phyloP scores from a whole-genome alignment of 495 filamentous ascomycete species.

The Monascus purpureus region DNA sequence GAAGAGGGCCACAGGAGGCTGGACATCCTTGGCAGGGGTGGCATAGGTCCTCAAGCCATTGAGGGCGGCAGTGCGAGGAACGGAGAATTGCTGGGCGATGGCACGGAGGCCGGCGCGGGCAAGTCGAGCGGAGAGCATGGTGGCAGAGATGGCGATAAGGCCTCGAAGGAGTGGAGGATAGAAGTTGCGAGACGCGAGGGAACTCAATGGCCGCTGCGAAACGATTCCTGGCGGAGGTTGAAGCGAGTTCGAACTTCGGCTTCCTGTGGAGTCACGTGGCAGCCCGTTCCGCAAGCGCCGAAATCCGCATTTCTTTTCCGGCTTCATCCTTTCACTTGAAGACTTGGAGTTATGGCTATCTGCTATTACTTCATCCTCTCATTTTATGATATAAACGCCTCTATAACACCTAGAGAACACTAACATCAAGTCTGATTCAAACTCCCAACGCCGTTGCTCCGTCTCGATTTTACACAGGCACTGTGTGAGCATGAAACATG shows the following conservation, averaged over 20 bases:
- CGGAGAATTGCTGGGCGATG: conserved; percentile 32
- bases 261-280: conserved; percentile 21
- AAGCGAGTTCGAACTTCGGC: conserved; percentile 18
- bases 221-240: conserved; percentile 5
- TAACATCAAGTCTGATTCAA: too few species aligned
- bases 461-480: too few species aligned
- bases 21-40: conserved; percentile 52
- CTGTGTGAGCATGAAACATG: too few species aligned
- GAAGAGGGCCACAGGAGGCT: conserved; percentile 80
- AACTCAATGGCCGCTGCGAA: conserved; percentile 4
- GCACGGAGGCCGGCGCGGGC: conserved; percentile 37
- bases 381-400: too few species aligned
- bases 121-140: conserved; percentile 32
- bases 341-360: too few species aligned
- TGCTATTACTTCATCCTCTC: too few species aligned
- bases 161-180: conserved; percentile 12
- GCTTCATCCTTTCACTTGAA: neutral
- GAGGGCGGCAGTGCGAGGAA: conserved; percentile 29
- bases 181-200: conserved; percentile 13
- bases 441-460: too few species aligned
- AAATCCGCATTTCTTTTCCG: neutral
- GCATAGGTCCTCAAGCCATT: conserved; percentile 58
- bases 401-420: too few species aligned
- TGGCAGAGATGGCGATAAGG: conserved; percentile 13
- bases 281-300: conserved; percentile 1